A percentile compares a stretch with the other conserved stretches of the same genome.
phyloP scores from a whole-genome alignment of 2,329 filamentous ascomycete genomes.

The Coniochaeta sp. region DNA sequence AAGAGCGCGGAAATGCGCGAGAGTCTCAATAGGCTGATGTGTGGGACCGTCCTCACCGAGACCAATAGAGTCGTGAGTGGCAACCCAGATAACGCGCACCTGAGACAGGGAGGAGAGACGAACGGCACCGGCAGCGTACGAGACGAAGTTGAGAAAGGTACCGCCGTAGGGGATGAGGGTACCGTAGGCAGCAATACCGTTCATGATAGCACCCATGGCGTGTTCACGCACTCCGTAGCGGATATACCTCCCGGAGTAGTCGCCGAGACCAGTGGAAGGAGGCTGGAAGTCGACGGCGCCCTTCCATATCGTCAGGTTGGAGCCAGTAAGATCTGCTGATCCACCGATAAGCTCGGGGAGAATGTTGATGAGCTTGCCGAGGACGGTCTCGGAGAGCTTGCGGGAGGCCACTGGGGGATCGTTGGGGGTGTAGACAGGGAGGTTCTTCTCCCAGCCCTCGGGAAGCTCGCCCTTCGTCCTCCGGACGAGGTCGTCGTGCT shows the following conservation, averaged over 20 bases:
- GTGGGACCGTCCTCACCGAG: conserved; percentile 98
- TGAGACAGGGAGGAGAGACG: conserved; percentile 90
- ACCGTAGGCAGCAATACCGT: conserved; percentile 92
- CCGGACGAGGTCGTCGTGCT: conserved; percentile 74
- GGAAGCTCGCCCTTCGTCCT: conserved; percentile 79
- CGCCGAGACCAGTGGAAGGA: conserved; percentile 74
- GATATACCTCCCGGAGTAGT: conserved; percentile 87
- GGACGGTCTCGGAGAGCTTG: conserved; percentile 92
- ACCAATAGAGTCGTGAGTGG: conserved; percentile 98
- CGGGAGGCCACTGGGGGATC: conserved; percentile 85
- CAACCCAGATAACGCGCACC: conserved; percentile 87
- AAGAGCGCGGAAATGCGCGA: conserved; percentile 95
- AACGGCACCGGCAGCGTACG: conserved; percentile 91
- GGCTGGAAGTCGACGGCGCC: conserved; percentile 95
- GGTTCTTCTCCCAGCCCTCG: conserved; percentile 90
- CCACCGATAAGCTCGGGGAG: conserved; percentile 91
- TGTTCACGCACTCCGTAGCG: conserved; percentile 91
- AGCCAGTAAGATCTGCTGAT: conserved; percentile 95
- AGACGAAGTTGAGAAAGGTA: conserved; percentile 99
- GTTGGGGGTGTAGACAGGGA: conserved; percentile 82
- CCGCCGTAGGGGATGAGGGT: conserved; percentile 89
- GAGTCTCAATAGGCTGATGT: conserved; percentile 97
- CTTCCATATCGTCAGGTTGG: conserved; percentile 99
- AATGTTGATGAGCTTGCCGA: conserved; percentile 75
- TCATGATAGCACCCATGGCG: conserved; percentile 87